phyloP scores from a whole-genome alignment of 768 basidiomycete genomes.

The Agaricus sinodeliciosus region DNA sequence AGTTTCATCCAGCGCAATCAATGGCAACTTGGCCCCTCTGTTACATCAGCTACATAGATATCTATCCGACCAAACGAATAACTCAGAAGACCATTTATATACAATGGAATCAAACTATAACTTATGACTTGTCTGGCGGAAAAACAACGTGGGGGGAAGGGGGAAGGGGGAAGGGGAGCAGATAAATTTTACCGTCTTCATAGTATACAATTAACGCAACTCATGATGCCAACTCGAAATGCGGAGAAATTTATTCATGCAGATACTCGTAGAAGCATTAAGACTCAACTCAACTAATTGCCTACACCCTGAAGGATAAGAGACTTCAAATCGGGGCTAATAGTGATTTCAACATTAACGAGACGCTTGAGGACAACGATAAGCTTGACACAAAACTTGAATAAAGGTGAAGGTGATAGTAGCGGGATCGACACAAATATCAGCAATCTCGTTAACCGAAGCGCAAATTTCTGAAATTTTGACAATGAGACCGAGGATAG shows the following conservation, averaged over 20 bases:
- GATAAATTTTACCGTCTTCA: no score
- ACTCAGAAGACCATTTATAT: no score
- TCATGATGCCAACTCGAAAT: no score
- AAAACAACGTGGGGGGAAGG: no score
- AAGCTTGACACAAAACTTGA: background rate
- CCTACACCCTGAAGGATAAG: background rate
- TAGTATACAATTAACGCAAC: no score
- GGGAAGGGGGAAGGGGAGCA: no score
- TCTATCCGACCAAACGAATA: no score
- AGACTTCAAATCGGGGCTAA: background rate
- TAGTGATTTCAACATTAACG: background rate
- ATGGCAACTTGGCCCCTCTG: no score
- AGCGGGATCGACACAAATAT: constrained; percentile 8
- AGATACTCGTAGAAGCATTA: background rate
- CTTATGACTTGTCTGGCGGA: no score
- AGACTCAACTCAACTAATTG: background rate
- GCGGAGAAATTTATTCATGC: background rate
- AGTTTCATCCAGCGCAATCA: no score
- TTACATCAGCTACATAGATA: no score
- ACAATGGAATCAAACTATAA: no score
- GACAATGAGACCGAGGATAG: background rate
- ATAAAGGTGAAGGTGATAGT: constrained; percentile 1
- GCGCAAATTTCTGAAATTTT: background rate
- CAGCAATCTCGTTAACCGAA: constrained; percentile 8
- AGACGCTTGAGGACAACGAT: background rate